Conservation (phyloP, 768 basidiomycete species). For the Jaapia argillacea region DNA sequence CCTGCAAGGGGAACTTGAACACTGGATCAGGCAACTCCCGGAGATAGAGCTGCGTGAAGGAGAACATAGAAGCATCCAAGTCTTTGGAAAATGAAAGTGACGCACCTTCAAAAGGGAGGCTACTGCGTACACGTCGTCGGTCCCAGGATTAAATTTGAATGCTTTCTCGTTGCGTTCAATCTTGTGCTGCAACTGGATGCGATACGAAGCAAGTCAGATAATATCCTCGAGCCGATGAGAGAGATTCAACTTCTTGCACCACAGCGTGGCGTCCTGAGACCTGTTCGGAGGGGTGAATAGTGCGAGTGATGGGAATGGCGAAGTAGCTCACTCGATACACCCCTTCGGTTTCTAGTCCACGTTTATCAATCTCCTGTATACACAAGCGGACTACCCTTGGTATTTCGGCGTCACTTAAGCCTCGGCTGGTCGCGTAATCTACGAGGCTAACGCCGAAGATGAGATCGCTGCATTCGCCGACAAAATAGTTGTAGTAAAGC, state of each 20-base stretch:
- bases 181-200: constrained; percentile 70
- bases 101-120: constrained; percentile 78
- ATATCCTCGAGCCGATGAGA: neutral
- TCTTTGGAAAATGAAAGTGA: neutral
- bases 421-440: constrained; percentile 81
- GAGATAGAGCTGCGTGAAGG: constrained; percentile 49
- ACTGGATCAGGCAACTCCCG: constrained; percentile 86
- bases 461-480: constrained; percentile 81
- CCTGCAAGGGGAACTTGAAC: constrained; percentile 71
- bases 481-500: constrained; percentile 66
- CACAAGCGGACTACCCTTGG: constrained; percentile 79
- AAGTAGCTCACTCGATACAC: constrained; percentile 56
- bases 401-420: constrained; percentile 58
- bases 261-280: constrained; percentile 79
- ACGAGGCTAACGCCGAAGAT: constrained; percentile 85
- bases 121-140: constrained; percentile 77
- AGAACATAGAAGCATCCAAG: neutral
- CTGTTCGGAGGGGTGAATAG: constrained; percentile 23
- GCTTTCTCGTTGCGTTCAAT: constrained; percentile 74
- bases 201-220: neutral
- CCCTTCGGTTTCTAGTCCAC: constrained; percentile 71
- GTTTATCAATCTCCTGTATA: constrained; percentile 71
- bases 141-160: constrained; percentile 61
- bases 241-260: constrained; percentile 59
- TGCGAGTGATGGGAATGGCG: neutral